phyloP scores from a whole-genome alignment of 2,329 filamentous ascomycete genomes.

The Pestalotiopsis sp. region DNA sequence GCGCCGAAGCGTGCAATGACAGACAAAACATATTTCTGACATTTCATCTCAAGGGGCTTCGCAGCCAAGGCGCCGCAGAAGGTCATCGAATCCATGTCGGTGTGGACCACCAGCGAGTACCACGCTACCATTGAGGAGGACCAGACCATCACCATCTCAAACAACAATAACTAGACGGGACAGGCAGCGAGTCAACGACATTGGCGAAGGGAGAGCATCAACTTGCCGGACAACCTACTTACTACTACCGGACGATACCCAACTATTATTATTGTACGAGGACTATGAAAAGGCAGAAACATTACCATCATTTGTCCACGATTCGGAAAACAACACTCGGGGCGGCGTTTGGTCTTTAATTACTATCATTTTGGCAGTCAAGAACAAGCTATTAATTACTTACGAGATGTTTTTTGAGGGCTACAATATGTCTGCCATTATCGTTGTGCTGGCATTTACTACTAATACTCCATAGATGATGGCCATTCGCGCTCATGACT shows the following conservation, averaged over 20 bases:
- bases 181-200: neutral
- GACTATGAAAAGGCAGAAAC: neutral
- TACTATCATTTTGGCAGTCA: neutral
- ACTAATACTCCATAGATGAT: too few relatives aligned
- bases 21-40: neutral
- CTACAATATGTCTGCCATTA: neutral
- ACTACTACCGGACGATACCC: neutral
- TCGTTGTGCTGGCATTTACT: neutral
- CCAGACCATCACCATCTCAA: constrained; percentile 57
- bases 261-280: neutral
- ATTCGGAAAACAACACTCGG: neutral
- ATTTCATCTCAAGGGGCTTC: constrained; percentile 63
- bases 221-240: neutral
- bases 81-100: constrained; percentile 67
- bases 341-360: neutral
- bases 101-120: constrained; percentile 53
- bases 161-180: constrained; percentile 16
- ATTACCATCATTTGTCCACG: neutral
- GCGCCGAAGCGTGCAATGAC: neutral
- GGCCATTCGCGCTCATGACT: too few relatives aligned
- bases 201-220: neutral
- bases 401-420: neutral
- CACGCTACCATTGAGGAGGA: constrained; percentile 77
- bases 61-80: constrained; percentile 72
- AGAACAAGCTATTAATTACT: neutral